Evolutionary conservation across 352 stramenopile genomes (phyloP).

Genomic region (Phytophthora sansomeana): DNA sequence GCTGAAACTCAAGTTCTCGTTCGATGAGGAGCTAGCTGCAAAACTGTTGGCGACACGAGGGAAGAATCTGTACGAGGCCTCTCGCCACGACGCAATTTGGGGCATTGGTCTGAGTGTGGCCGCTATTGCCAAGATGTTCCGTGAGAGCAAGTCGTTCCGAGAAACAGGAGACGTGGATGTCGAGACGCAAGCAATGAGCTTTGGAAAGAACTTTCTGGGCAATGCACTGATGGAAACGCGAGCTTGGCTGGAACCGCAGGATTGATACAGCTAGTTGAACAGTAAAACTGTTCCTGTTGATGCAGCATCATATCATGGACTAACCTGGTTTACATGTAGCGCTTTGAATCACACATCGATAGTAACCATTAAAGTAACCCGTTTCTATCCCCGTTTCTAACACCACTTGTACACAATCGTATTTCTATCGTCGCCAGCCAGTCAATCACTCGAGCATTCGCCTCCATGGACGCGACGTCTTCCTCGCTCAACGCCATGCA

Average conservation of each 20-base stretch:
- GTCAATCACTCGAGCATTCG: slow-evolving; percentile 11
- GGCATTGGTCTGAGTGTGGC: slow-evolving; percentile 63
- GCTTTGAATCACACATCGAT: no score
- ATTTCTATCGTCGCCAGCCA: slow-evolving; percentile 17
- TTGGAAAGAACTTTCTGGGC: slow-evolving; percentile 64
- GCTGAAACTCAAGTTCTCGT: slow-evolving; percentile 72
- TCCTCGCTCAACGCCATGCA: slow-evolving; percentile 79
- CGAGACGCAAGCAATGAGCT: slow-evolving; percentile 43
- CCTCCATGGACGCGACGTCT: slow-evolving; percentile 12
- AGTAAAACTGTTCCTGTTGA: no score
- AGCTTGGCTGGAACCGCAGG: slow-evolving; percentile 44
- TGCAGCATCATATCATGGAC: no score
- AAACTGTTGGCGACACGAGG: slow-evolving; percentile 54
- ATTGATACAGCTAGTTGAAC: slow-evolving; percentile 1
- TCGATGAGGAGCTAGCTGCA: slow-evolving; percentile 35
- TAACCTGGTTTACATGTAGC: no score
- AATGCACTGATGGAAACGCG: slow-evolving; percentile 64
- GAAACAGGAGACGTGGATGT: slow-evolving; percentile 46
- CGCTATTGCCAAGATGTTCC: slow-evolving; percentile 48
- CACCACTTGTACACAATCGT: slow-evolving; percentile 1
- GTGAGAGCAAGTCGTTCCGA: slow-evolving; percentile 42
- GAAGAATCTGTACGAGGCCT: slow-evolving; percentile 66
- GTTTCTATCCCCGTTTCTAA: background rate
- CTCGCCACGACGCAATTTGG: slow-evolving; percentile 60
- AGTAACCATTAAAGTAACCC: no score